A percentile compares a stretch with the other conserved stretches of the same genome.
phyloP scores from a whole-genome alignment of 73 alveolate genomes.

The Diophrys sp. region DNA sequence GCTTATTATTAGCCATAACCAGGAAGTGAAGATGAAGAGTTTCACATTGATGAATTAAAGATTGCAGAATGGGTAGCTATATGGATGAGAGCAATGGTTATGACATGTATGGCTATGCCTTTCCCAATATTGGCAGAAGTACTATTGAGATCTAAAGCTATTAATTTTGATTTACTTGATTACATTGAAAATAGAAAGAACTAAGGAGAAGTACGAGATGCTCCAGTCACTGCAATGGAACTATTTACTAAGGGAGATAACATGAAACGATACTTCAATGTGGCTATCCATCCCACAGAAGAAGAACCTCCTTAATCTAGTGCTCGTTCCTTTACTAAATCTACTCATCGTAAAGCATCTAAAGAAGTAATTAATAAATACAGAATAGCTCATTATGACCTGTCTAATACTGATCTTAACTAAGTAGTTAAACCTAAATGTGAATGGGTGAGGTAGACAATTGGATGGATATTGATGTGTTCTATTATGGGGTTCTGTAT shows the following conservation, averaged over 20 bases:
- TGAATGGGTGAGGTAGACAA: neutral
- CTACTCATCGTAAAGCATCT: neutral
- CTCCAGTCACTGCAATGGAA: neutral
- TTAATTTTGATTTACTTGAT: neutral
- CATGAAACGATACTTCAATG: no score
- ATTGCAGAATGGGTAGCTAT: neutral
- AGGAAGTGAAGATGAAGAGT: neutral
- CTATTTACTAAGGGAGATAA: neutral
- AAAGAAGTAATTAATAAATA: neutral
- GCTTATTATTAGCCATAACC: slow-evolving; percentile 2
- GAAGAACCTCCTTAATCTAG: neutral
- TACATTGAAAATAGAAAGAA: neutral
- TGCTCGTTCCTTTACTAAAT: neutral
- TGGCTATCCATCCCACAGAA: neutral
- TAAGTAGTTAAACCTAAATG: neutral
- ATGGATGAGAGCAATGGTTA: neutral
- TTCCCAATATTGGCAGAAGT: neutral
- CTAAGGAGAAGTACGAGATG: neutral
- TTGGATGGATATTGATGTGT: neutral
- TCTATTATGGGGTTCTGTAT: neutral
- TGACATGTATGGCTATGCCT: neutral
- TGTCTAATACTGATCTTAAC: neutral
- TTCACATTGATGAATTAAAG: neutral
- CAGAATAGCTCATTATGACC: neutral
- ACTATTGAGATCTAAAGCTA: neutral